Conservation (phyloP, 768 basidiomycete species). For the Tephrocybe sp. region DNA sequence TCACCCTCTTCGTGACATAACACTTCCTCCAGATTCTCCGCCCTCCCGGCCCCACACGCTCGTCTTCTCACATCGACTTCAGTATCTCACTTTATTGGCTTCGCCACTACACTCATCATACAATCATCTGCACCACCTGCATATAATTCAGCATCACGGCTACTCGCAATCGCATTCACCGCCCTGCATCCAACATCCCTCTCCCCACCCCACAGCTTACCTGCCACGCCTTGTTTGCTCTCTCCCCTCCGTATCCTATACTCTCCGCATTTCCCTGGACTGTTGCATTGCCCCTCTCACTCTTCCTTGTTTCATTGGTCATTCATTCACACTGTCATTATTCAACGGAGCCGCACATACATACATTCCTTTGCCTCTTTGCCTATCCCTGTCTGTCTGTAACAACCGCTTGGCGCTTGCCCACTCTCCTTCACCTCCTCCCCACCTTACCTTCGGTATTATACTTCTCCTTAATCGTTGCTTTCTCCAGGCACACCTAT, state of each 20-base stretch:
- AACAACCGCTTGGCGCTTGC: constrained; percentile 6
- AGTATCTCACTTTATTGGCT: not conserved
- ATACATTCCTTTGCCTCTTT: constrained; percentile 3
- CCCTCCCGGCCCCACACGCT: constrained; percentile 10
- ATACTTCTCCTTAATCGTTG: constrained; percentile 3
- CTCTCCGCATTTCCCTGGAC: constrained; percentile 9
- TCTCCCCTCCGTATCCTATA: constrained; percentile 2
- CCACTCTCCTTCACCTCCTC: constrained; percentile 8
- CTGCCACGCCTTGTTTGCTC: not conserved
- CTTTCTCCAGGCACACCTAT: constrained; percentile 1
- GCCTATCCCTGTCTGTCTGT: constrained; percentile 2
- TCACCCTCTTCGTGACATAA: constrained; percentile 79
- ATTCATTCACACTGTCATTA: constrained; percentile 13
- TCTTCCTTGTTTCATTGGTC: not conserved
- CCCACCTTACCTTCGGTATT: not conserved
- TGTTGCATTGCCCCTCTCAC: constrained; percentile 7
- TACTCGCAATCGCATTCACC: constrained; percentile 14
- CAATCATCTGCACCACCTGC: constrained; percentile 7
- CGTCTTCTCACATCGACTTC: not conserved
- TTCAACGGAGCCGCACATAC: constrained; percentile 2
- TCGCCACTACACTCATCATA: not conserved
- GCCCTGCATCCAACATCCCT: constrained; percentile 3
- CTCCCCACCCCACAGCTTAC: constrained; percentile 2
- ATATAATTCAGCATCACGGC: constrained; percentile 10
- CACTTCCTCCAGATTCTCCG: constrained; percentile 9